Percentiles rank a stretch among this genome's conserved stretches.
phyloP scores from a whole-genome alignment of 768 basidiomycete species.

The Suillus occidentalis region DNA sequence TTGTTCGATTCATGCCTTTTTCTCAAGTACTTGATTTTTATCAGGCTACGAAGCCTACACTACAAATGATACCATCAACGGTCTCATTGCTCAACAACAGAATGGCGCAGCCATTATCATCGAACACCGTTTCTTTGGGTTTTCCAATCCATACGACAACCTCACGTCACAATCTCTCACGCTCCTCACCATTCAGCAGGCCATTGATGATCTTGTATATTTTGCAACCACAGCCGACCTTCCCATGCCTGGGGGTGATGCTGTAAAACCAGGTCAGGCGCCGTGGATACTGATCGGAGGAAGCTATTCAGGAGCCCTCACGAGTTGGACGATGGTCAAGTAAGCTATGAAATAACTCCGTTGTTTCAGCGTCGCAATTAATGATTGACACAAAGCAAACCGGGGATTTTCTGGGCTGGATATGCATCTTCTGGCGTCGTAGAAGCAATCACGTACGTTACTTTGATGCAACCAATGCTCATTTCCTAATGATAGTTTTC shows the following conservation, averaged over 20 bases:
- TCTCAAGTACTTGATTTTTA: conserved; percentile 9
- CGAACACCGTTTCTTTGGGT: conserved; percentile 75
- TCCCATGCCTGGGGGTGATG: conserved; percentile 65
- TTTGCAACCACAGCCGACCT: conserved; percentile 66
- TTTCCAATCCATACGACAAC: conserved; percentile 69
- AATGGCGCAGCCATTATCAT: conserved; percentile 62
- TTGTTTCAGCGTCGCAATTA: conserved; percentile 3
- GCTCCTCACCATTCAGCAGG: conserved; percentile 69
- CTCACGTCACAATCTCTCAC: conserved; percentile 57
- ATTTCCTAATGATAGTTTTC: neutral
- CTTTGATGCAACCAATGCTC: conserved; percentile 1
- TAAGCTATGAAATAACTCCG: conserved; percentile 27
- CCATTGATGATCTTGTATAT: conserved; percentile 70
- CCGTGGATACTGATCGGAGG: conserved; percentile 46
- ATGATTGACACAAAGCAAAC: conserved; percentile 30
- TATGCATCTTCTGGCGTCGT: conserved; percentile 50
- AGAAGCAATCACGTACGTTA: conserved; percentile 40
- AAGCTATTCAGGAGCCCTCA: conserved; percentile 45
- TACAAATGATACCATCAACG: conserved; percentile 63
- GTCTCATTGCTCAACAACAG: conserved; percentile 64
- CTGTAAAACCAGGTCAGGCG: conserved; percentile 52
- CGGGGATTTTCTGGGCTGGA: conserved; percentile 40
- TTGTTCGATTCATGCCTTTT: neutral
- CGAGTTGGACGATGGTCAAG: conserved; percentile 72
- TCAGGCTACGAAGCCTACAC: conserved; percentile 48